Evolutionary conservation across 2,329 filamentous ascomycete genomes (phyloP).

Genomic region (Fusarium piperis): DNA sequence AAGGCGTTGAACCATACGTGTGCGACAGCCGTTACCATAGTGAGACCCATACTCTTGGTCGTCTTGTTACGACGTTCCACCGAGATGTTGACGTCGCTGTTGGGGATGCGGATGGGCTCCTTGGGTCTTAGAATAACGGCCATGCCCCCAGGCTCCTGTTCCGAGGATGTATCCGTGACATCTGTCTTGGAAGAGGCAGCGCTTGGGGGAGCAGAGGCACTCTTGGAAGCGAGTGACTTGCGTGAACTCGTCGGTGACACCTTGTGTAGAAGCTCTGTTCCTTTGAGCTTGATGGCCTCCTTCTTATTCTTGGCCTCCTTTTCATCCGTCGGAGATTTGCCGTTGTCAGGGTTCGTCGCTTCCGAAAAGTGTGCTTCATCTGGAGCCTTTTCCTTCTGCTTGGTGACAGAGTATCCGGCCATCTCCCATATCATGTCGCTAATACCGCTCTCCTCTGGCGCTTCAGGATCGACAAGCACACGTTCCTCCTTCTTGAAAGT

Average conservation of each 20-base stretch:
- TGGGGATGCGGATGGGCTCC: conserved; percentile 74
- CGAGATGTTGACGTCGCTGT: conserved; percentile 89
- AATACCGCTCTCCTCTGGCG: conserved; percentile 60
- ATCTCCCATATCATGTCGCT: conserved; percentile 65
- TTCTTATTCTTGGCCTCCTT: conserved; percentile 23
- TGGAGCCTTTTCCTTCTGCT: conserved; percentile 48
- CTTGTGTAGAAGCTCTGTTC: conserved; percentile 48
- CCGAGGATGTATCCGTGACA: conserved; percentile 39
- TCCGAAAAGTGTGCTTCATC: conserved; percentile 49
- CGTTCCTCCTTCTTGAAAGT: conserved; percentile 80
- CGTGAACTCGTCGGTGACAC: conserved; percentile 37
- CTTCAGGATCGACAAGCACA: conserved; percentile 69
- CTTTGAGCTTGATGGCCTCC: conserved; percentile 41
- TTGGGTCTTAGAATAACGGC: conserved; percentile 81
- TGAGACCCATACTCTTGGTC: conserved; percentile 78
- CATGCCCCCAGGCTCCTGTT: conserved; percentile 69
- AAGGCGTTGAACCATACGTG: conserved; percentile 98
- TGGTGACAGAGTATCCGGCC: conserved; percentile 50
- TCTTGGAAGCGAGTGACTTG: conserved; percentile 24
- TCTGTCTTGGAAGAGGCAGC: conserved; percentile 27
- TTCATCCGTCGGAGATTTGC: conserved; percentile 10
- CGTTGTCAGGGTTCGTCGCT: conserved; percentile 37
- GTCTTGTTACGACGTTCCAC: conserved; percentile 87
- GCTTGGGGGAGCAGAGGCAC: conserved; percentile 25
- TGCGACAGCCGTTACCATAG: conserved; percentile 91